These are phyloP conservation scores for Cryphonectria japonica DNA, from an alignment of 2,329 filamentous ascomycete species.

Conservation along the genomic window DNA sequence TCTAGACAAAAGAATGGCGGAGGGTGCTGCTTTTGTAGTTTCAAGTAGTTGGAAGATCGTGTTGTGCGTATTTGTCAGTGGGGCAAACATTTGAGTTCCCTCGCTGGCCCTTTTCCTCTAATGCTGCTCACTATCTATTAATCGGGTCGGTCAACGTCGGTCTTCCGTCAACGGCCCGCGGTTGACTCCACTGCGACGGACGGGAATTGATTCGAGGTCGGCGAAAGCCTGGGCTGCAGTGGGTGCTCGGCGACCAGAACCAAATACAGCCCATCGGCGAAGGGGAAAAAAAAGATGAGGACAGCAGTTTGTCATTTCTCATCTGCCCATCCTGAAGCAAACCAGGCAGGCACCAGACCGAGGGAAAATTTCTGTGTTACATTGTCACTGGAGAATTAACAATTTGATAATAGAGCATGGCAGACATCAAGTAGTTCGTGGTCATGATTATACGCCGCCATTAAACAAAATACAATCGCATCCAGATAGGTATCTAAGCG, in stretches of 20 bases:
- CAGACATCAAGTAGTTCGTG: neutral
- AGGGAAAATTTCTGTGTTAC: neutral
- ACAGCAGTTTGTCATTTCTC: neutral
- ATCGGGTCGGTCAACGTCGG: neutral
- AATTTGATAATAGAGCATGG: neutral
- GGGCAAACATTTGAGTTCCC: neutral
- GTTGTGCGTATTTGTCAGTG: neutral
- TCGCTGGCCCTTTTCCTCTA: neutral
- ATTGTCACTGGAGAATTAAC: neutral
- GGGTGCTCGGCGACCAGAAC: neutral
- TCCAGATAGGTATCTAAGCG: slow-evolving; percentile 25
- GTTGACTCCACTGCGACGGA: neutral
- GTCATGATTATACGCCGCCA: slow-evolving; percentile 2
- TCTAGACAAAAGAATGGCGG: neutral
- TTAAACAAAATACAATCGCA: slow-evolving; percentile 18
- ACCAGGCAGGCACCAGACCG: neutral
- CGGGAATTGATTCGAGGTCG: neutral
- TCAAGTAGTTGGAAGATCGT: neutral
- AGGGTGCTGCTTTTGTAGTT: neutral
- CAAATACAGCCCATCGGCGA: neutral
- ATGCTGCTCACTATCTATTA: neutral
- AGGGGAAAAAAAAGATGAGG: neutral
- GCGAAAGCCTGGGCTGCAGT: neutral
- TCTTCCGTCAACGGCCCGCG: neutral
- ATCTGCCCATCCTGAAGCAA: neutral